These are phyloP conservation scores for Butyriboletus loyo DNA, from an alignment of 768 basidiomycete genomes.

Conservation along the genomic window DNA sequence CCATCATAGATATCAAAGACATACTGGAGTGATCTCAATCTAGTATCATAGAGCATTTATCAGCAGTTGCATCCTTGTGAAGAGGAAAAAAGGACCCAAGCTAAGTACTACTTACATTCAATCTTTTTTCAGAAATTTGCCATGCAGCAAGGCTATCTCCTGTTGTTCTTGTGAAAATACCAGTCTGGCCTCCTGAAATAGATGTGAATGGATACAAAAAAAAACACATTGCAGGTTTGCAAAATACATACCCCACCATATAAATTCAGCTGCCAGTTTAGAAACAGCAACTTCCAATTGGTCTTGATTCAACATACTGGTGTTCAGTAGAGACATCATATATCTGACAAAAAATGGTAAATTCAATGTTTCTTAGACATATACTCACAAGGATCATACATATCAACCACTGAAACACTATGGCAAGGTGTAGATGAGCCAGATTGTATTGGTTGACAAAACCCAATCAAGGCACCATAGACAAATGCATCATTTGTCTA, in stretches of 20 bases:
- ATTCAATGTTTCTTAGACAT: too few relatives aligned
- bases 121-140: not conserved
- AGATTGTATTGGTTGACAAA: not conserved
- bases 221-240: too few relatives aligned
- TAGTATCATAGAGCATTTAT: not conserved
- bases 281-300: not conserved
- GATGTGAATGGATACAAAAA: too few relatives aligned
- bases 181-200: not conserved
- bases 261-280: not conserved
- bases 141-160: not conserved
- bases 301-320: not conserved
- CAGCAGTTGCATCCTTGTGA: not conserved
- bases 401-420: not conserved
- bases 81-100: not conserved
- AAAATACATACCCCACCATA: not conserved
- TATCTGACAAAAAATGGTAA: too few relatives aligned
- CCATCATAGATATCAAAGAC: not conserved
- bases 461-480: too few relatives aligned
- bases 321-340: not conserved
- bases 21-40: not conserved
- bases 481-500: too few relatives aligned
- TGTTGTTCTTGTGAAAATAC: not conserved
- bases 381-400: not conserved
- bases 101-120: not conserved
- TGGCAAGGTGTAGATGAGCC: not conserved